A percentile compares a stretch with the other conserved stretches of the same genome.
Evolutionary conservation across 1,139 yeast genomes (phyloP).

Genomic region (Candida pseudoviswanathii): DNA sequence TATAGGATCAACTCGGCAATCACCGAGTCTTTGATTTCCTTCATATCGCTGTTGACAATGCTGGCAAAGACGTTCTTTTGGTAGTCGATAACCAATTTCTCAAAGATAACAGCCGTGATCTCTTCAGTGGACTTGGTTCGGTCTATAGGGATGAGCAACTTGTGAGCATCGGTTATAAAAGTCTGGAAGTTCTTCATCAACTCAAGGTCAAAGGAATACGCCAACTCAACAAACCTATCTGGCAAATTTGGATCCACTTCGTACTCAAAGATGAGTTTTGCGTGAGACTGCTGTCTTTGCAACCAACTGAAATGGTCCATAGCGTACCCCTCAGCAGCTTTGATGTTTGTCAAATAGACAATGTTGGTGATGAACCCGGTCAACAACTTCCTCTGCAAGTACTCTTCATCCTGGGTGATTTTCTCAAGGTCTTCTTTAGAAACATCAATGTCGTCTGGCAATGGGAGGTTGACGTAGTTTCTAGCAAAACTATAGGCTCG

Average conservation of each 20-base stretch:
- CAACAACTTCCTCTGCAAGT: slow-evolving; percentile 49
- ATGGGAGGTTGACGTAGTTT: slow-evolving; percentile 57
- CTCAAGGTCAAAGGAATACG: slow-evolving; percentile 65
- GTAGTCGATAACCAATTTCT: slow-evolving; percentile 35
- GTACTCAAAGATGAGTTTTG: slow-evolving; percentile 17
- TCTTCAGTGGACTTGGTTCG: slow-evolving; percentile 24
- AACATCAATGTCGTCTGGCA: slow-evolving; percentile 34
- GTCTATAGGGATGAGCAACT: slow-evolving; percentile 26
- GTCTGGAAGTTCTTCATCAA: slow-evolving; percentile 42
- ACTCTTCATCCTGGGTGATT: slow-evolving; percentile 54
- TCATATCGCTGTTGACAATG: slow-evolving; percentile 28
- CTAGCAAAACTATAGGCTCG: slow-evolving; percentile 67
- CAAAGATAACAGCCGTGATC: slow-evolving; percentile 33
- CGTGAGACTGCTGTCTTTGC: slow-evolving; percentile 18
- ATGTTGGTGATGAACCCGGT: slow-evolving; percentile 47
- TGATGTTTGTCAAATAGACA: slow-evolving; percentile 40
- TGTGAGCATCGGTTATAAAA: slow-evolving; percentile 28
- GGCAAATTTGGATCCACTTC: slow-evolving; percentile 22
- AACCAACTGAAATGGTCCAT: slow-evolving; percentile 26
- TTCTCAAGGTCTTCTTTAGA: slow-evolving; percentile 40
- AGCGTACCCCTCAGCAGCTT: slow-evolving; percentile 24
- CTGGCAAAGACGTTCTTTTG: slow-evolving; percentile 31
- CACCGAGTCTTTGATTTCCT: slow-evolving; percentile 30
- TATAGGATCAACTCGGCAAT: slow-evolving; percentile 34
- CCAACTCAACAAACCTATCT: slow-evolving; percentile 54